Percentiles rank a stretch among this genome's conserved stretches.
Evolutionary conservation across 1,139 yeast genomes (phyloP).

Genomic region (Geotrichum cucujoidarum): DNA sequence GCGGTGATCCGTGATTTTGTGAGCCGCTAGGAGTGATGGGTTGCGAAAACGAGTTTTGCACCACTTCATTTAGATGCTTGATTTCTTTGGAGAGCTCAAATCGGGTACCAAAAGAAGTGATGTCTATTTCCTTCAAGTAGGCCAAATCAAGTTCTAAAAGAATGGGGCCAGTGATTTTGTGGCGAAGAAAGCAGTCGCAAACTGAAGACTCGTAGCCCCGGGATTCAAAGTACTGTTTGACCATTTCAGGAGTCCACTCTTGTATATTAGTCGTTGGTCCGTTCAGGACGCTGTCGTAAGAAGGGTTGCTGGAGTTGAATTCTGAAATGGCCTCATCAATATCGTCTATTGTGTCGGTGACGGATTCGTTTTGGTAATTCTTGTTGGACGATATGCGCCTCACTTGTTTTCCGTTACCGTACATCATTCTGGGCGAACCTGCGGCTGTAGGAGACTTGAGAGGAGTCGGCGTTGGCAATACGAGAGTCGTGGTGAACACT

Average conservation of each 20-base stretch:
- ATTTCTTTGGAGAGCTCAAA: conserved; percentile 88
- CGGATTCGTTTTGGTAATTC: conserved; percentile 36
- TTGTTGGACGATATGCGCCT: not conserved
- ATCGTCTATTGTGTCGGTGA: conserved; percentile 64
- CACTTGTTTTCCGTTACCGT: not conserved
- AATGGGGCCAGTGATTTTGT: conserved; percentile 83
- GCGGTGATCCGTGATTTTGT: conserved; percentile 1
- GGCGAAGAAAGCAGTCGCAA: conserved; percentile 75
- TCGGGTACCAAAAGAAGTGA: conserved; percentile 88
- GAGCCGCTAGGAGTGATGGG: not conserved
- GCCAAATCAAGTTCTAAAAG: conserved; percentile 79
- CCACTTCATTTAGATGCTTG: conserved; percentile 48
- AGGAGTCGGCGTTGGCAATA: conserved; percentile 26
- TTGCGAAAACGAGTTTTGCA: conserved; percentile 3
- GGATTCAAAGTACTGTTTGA: conserved; percentile 65
- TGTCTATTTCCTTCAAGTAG: conserved; percentile 85
- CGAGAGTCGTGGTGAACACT: conserved; percentile 50
- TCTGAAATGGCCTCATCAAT: conserved; percentile 83
- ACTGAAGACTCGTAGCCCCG: conserved; percentile 70
- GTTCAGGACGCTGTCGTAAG: conserved; percentile 22
- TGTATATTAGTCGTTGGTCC: conserved; percentile 23
- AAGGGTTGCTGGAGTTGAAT: conserved; percentile 33
- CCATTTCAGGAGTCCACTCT: conserved; percentile 84
- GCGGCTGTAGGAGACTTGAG: conserved; percentile 28
- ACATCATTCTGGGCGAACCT: conserved; percentile 23